phyloP scores from a whole-genome alignment of 2,329 filamentous ascomycete species.

The Fusarium mangiferae region DNA sequence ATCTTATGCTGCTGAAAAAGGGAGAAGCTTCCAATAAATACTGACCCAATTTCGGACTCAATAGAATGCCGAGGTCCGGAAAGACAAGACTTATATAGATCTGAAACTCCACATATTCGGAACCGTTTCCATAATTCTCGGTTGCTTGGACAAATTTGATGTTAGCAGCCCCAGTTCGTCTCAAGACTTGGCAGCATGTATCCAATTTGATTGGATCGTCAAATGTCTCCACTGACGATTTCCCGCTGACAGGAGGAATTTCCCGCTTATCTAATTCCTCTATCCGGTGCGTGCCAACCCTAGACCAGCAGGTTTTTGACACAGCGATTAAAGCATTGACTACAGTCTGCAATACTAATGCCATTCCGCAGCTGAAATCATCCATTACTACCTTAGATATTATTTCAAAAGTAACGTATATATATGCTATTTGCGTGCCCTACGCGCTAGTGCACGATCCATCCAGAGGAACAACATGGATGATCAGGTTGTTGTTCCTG shows the following conservation, averaged over 20 bases:
- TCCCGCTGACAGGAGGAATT: background rate
- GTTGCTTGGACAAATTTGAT: background rate
- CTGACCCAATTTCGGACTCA: background rate
- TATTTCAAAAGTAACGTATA: too few species aligned
- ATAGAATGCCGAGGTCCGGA: background rate
- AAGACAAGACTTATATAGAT: background rate
- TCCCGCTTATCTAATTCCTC: background rate
- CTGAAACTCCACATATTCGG: background rate
- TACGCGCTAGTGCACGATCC: too few species aligned
- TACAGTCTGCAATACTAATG: background rate
- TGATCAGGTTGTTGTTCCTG: rapidly evolving
- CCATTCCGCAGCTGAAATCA: background rate
- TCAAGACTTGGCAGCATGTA: background rate
- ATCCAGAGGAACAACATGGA: too few species aligned
- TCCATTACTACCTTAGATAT: too few species aligned
- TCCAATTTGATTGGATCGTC: background rate
- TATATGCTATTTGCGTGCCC: too few species aligned
- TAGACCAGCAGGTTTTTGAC: background rate
- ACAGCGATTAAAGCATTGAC: background rate
- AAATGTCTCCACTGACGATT: rapidly evolving
- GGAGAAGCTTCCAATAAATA: background rate
- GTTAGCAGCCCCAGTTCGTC: background rate
- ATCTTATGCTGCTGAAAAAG: rapidly evolving
- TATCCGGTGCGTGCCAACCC: background rate
- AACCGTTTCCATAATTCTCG: background rate